Evolutionary conservation across 2,329 filamentous ascomycete species (phyloP).

Genomic region (Diatrype stigma): DNA sequence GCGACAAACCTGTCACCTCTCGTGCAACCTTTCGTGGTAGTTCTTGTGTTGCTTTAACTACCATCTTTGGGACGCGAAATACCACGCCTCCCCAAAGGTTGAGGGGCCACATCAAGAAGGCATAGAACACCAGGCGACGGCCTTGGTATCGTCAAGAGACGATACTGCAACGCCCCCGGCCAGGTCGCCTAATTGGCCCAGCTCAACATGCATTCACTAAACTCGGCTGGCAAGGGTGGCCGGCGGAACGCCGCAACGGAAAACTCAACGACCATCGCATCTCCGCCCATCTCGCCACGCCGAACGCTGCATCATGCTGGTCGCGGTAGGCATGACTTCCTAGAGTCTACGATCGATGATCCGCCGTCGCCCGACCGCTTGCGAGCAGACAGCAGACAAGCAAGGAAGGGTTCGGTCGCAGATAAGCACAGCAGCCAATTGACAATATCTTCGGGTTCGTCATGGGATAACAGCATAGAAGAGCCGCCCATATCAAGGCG

Average conservation of each 20-base stretch:
- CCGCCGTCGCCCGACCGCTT: constrained; percentile 58
- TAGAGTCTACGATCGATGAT: constrained; percentile 57
- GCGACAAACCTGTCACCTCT: not conserved
- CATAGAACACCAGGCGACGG: not conserved
- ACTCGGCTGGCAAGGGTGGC: not conserved
- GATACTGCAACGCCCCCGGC: not conserved
- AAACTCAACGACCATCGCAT: not conserved
- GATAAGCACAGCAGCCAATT: constrained; percentile 44
- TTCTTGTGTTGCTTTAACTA: not conserved
- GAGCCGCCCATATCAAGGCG: constrained; percentile 48
- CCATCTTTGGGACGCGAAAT: not conserved
- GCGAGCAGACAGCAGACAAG: constrained; percentile 50
- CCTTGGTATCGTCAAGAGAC: not conserved
- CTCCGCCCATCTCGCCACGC: constrained; percentile 11
- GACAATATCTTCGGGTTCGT: constrained; percentile 52
- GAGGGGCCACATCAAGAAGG: not conserved
- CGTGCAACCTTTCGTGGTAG: not conserved
- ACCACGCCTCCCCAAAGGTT: not conserved
- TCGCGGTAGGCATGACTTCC: constrained; percentile 34
- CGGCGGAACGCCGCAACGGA: not conserved
- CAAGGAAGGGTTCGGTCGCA: constrained; percentile 48
- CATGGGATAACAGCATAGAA: constrained; percentile 49
- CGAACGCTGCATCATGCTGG: constrained; percentile 8
- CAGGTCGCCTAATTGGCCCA: not conserved
- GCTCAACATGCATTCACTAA: not conserved